These are phyloP conservation scores for Lycium ferocissimum DNA, from an alignment of 257 asterid genomes.

Conservation along the genomic window DNA sequence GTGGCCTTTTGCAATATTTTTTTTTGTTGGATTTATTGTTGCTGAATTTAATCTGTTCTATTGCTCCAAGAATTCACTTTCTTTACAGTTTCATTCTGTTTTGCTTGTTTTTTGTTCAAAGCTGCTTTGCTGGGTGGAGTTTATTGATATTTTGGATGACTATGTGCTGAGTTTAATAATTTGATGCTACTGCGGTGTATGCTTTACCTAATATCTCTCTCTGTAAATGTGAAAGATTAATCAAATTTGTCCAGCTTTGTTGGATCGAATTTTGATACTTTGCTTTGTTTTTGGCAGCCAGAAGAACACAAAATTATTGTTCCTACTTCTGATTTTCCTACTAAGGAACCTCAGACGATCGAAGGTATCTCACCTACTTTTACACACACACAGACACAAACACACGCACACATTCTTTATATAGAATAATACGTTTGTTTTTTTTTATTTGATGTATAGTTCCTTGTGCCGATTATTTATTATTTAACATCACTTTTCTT, in stretches of 20 bases:
- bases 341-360: conserved; percentile 32
- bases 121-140: neutral
- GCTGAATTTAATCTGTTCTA: neutral
- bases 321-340: conserved; percentile 52
- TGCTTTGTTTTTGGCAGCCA: conserved; percentile 43
- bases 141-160: neutral
- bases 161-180: neutral
- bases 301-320: conserved; percentile 64
- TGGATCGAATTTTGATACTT: neutral
- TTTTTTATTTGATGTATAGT: neutral
- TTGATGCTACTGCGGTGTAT: neutral
- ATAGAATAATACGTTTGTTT: too few relatives aligned
- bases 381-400: neutral
- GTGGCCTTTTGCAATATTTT: neutral
- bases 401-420: too few relatives aligned
- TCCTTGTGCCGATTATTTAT: neutral
- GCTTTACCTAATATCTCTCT: neutral
- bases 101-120: neutral
- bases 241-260: neutral
- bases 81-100: neutral
- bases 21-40: neutral
- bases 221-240: neutral
- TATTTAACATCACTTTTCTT: neutral
- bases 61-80: neutral
- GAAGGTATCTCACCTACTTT: too few relatives aligned